Conservation (phyloP, 176 grass and related monocot species). For the Bolboschoenus planiculmis region DNA sequence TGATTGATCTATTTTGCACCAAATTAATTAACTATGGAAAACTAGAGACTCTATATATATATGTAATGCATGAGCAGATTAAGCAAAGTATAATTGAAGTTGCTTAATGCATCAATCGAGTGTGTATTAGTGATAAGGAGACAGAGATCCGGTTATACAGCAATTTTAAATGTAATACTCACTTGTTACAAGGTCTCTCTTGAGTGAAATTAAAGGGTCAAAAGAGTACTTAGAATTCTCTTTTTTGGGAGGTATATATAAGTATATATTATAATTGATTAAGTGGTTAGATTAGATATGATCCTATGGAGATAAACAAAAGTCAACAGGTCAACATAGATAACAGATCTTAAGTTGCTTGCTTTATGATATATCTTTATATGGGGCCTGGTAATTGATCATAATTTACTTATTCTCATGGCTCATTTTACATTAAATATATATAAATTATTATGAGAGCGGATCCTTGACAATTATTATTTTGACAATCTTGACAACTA, state of each 20-base stretch:
- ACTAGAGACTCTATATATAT: background rate
- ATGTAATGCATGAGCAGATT: background rate
- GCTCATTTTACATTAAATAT: too few relatives aligned
- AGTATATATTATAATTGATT: too few relatives aligned
- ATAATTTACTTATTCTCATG: background rate
- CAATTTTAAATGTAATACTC: background rate
- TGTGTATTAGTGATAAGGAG: background rate
- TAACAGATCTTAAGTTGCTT: background rate
- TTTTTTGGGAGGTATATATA: too few relatives aligned
- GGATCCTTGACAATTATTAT: too few relatives aligned
- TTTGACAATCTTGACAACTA: too few relatives aligned
- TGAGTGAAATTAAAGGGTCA: background rate
- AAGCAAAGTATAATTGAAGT: constrained; percentile 11
- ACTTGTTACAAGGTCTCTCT: background rate
- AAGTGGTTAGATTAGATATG: background rate
- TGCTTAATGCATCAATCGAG: background rate
- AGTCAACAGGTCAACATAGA: background rate
- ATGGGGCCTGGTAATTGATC: background rate
- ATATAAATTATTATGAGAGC: too few relatives aligned
- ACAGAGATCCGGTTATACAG: constrained; percentile 17
- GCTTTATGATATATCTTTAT: background rate
- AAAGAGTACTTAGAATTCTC: too few relatives aligned
- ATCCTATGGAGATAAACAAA: background rate
- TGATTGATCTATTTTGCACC: background rate
- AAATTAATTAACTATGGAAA: background rate